Evolutionary conservation across 2,329 filamentous ascomycete species (phyloP).

Genomic region (Didymella lethalis): DNA sequence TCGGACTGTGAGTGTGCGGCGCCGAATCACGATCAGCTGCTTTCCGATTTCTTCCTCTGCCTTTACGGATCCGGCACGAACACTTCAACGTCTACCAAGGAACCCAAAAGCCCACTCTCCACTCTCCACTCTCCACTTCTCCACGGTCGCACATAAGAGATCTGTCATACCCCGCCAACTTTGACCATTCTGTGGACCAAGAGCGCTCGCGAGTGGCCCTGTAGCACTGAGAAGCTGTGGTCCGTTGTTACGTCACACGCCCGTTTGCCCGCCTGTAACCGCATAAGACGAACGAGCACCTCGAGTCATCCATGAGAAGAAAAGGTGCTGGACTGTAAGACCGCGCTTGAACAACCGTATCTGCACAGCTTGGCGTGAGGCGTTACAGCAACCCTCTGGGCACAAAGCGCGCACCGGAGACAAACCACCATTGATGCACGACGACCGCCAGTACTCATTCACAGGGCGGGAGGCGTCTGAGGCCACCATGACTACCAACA

Average conservation of each 20-base stretch:
- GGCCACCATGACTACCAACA: constrained; percentile 67
- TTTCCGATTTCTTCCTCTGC: constrained; percentile 43
- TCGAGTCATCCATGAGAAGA: constrained; percentile 3
- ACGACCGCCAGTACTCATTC: constrained; percentile 34
- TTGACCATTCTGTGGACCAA: constrained; percentile 9
- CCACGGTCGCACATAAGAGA: constrained; percentile 25
- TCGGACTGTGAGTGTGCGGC: constrained; percentile 18
- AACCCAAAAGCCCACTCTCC: constrained; percentile 23
- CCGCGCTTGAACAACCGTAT: neutral
- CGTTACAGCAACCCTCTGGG: neutral
- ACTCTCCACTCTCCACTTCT: constrained; percentile 23
- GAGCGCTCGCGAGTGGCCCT: constrained; percentile 1
- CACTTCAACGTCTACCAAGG: constrained; percentile 20
- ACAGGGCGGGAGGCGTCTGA: constrained; percentile 27
- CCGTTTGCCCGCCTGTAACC: constrained; percentile 18
- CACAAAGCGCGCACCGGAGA: constrained; percentile 13
- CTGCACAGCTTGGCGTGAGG: constrained; percentile 1
- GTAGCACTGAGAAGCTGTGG: constrained; percentile 13
- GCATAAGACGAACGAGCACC: constrained; percentile 14
- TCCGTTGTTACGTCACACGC: constrained; percentile 36
- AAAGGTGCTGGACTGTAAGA: neutral
- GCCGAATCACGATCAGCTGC: constrained; percentile 33
- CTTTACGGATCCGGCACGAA: constrained; percentile 28
- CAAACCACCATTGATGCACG: constrained; percentile 37
- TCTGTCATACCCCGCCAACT: constrained; percentile 22